Evolutionary conservation across 805 yeast species (phyloP).

Genomic region (Jamesozyma rosinii): DNA sequence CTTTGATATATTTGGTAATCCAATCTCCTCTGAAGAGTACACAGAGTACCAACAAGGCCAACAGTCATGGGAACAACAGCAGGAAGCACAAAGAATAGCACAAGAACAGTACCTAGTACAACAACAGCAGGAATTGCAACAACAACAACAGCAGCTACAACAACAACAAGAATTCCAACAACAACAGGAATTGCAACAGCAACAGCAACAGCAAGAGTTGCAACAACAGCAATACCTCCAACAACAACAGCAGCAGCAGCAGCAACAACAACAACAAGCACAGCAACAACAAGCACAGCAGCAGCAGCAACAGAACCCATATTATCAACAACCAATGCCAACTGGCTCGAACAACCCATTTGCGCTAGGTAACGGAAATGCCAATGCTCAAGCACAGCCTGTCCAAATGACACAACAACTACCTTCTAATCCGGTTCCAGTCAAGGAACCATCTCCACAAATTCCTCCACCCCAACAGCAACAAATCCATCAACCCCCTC

Average conservation of each 20-base stretch:
- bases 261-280: slow-evolving; percentile 5
- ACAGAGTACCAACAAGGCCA: slow-evolving; percentile 28
- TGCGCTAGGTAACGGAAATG: slow-evolving; percentile 34
- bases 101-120: slow-evolving; percentile 18
- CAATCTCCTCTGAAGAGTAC: slow-evolving; percentile 24
- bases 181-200: slow-evolving; percentile 22
- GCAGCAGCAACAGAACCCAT: slow-evolving; percentile 22
- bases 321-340: slow-evolving; percentile 42
- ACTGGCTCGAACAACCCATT: slow-evolving; percentile 77
- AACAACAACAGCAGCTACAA: slow-evolving; percentile 2
- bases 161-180: slow-evolving; percentile 2
- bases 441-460: too few species aligned
- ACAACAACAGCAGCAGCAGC: slow-evolving; percentile 4
- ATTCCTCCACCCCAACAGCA: slow-evolving; percentile 2
- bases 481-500: neutral
- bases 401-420: neutral
- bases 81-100: slow-evolving; percentile 22
- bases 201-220: slow-evolving; percentile 22
- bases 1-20: slow-evolving; percentile 25
- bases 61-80: slow-evolving; percentile 16
- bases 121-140: slow-evolving; percentile 3
- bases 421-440: too few species aligned
- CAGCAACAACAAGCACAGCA: slow-evolving; percentile 3
- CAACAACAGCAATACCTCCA: slow-evolving; percentile 2
- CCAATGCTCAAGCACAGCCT: neutral